phyloP scores from a whole-genome alignment of 2,329 filamentous ascomycete genomes.

The Septoria linicola region DNA sequence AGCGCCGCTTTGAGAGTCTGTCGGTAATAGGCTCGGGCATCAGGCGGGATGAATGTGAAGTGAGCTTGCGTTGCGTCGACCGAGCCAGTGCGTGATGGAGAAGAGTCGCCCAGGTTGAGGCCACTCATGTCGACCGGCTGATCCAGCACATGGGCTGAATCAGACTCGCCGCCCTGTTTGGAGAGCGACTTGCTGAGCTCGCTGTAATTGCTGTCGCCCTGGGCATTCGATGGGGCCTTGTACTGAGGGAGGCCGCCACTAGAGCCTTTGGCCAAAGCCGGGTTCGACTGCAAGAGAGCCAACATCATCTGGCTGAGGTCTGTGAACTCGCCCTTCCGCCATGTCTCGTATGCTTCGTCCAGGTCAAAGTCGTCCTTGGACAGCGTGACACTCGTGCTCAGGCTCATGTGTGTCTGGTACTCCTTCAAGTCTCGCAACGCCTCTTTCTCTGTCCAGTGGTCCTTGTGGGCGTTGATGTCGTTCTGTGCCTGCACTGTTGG shows the following conservation, averaged over 20 bases:
- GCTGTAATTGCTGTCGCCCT: slow-evolving; percentile 35
- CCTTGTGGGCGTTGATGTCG: slow-evolving; percentile 79
- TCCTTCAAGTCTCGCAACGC: slow-evolving; percentile 88
- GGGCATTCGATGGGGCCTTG: slow-evolving; percentile 27
- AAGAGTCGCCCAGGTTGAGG: slow-evolving; percentile 58
- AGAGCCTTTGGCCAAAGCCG: slow-evolving; percentile 76
- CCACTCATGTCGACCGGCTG: slow-evolving; percentile 66
- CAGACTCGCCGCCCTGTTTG: slow-evolving; percentile 41
- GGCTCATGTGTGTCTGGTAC: slow-evolving; percentile 84
- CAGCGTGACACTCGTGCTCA: slow-evolving; percentile 73
- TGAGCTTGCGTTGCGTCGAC: slow-evolving; percentile 41
- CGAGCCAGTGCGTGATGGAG: slow-evolving; percentile 35
- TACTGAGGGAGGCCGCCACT: slow-evolving; percentile 42
- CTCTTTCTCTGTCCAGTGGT: slow-evolving; percentile 85
- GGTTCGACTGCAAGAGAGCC: slow-evolving; percentile 81
- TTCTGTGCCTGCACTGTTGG: slow-evolving; percentile 76
- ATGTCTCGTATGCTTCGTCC: slow-evolving; percentile 82
- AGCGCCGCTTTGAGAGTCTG: slow-evolving; percentile 77
- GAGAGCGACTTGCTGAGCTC: slow-evolving; percentile 51
- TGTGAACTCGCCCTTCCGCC: slow-evolving; percentile 85
- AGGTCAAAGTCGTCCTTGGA: slow-evolving; percentile 83
- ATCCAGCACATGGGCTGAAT: slow-evolving; percentile 60
- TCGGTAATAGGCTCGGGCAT: slow-evolving; percentile 79
- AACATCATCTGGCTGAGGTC: slow-evolving; percentile 92
- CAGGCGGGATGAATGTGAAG: slow-evolving; percentile 86